These are phyloP conservation scores for Leccinellum albellum DNA, from an alignment of 768 basidiomycete genomes.

Conservation along the genomic window DNA sequence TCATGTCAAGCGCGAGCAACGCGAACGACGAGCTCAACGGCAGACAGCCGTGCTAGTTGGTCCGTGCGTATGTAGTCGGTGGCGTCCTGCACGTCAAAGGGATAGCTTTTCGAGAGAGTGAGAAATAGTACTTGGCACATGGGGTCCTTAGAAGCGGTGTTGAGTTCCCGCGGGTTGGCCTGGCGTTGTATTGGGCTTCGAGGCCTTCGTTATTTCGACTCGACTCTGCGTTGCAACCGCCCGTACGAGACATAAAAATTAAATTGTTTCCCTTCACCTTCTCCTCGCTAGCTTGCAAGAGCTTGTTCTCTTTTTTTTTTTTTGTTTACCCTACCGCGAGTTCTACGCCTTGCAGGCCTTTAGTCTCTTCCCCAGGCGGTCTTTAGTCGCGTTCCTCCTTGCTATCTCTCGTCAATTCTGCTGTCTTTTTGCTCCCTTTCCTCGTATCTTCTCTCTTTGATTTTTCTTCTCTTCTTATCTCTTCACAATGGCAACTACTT, in stretches of 20 bases:
- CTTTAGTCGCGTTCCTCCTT: slow-evolving; percentile 31
- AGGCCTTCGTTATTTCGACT: slow-evolving; percentile 28
- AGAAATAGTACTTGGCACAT: slow-evolving; percentile 1
- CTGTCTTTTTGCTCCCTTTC: slow-evolving; percentile 25
- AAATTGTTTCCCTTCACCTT: slow-evolving; percentile 24
- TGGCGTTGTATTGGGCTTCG: slow-evolving; percentile 23
- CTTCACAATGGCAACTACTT: slow-evolving; percentile 55
- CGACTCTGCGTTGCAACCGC: slow-evolving; percentile 25
- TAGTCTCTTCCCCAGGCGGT: slow-evolving; percentile 20
- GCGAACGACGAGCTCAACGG: background rate
- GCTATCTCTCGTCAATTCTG: slow-evolving; percentile 36
- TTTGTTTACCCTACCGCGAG: slow-evolving; percentile 13
- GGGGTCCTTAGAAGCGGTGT: slow-evolving; percentile 29
- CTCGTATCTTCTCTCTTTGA: slow-evolving; percentile 28
- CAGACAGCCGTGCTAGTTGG: background rate
- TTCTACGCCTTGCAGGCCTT: slow-evolving; percentile 14
- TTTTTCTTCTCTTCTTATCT: slow-evolving; percentile 22
- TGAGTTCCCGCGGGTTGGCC: slow-evolving; percentile 28
- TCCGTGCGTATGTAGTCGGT: background rate
- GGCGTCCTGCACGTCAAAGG: slow-evolving; percentile 2
- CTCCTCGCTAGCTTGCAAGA: slow-evolving; percentile 25
- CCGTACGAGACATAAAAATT: slow-evolving; percentile 26
- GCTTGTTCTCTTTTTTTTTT: slow-evolving; percentile 15
- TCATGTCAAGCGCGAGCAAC: background rate
- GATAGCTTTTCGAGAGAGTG: background rate